Percentiles rank a stretch among this genome's conserved stretches.
Conservation (phyloP, 495 filamentous ascomycete species). For the Gamarada debralockiae region DNA sequence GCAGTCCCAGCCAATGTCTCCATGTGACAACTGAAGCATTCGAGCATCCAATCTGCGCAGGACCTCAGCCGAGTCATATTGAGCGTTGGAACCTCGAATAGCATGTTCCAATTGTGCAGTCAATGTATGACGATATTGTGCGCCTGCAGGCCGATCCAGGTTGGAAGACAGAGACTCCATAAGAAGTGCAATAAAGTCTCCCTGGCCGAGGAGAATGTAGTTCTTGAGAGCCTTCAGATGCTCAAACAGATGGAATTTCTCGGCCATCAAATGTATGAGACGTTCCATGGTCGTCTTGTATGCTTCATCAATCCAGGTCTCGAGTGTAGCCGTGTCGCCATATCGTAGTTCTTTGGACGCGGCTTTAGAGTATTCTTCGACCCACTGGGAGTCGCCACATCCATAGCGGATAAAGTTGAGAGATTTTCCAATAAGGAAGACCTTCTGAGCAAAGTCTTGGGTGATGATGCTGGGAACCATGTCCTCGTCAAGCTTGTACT, state of each 20-base stretch:
- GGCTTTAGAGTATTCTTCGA: conserved; percentile 91
- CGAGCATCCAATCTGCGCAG: conserved; percentile 89
- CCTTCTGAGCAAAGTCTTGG: conserved; percentile 86
- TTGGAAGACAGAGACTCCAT: conserved; percentile 95
- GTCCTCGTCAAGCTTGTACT: conserved; percentile 79
- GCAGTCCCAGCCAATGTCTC: conserved; percentile 98
- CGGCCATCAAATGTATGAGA: conserved; percentile 88
- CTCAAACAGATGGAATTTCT: conserved; percentile 89
- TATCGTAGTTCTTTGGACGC: conserved; percentile 90
- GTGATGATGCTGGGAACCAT: conserved; percentile 94
- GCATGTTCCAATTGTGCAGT: conserved; percentile 98
- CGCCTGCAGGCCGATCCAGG: conserved; percentile 90
- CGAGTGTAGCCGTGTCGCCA: conserved; percentile 88
- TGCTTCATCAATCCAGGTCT: conserved; percentile 91
- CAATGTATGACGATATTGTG: conserved; percentile 90
- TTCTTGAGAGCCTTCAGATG: conserved; percentile 91
- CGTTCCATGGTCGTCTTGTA: conserved; percentile 97
- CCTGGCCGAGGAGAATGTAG: conserved; percentile 90
- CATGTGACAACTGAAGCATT: conserved; percentile 92
- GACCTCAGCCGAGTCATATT: conserved; percentile 92
- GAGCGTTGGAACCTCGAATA: conserved; percentile 93
- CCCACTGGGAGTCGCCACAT: conserved; percentile 92
- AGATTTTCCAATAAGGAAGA: conserved; percentile 96
- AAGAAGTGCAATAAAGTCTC: conserved; percentile 94
- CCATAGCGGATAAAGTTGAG: conserved; percentile 97